Evolutionary conservation across 2,329 filamentous ascomycete species (phyloP), one percentile per base, ranked within the genome.

Genomic region (Septoria petroselini): DNA sequence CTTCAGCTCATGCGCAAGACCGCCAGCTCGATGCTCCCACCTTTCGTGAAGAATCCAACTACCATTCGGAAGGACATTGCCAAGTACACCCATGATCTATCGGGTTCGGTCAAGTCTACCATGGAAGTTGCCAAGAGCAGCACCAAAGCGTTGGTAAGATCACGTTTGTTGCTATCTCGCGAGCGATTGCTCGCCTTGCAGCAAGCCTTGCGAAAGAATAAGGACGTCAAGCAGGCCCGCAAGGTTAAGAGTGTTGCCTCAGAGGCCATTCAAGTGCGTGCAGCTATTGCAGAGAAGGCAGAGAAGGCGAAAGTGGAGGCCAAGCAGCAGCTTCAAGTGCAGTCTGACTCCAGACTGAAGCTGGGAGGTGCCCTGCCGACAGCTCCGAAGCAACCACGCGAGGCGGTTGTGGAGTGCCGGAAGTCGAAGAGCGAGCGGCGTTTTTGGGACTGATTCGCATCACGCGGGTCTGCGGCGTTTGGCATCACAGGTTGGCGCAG

Each of bases 1-100:
- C 48, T 64, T 23, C 60, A 63, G 25, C 35, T 55, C 15, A 48
- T 62, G 29, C 53, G 54, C 35, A 60, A 56, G 38, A 59, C 52
- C 6, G 59, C 63, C 6, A 34, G 49, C 11, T 51, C 57, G 25
- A 43, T 59, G 33, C 44, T 55, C n/a, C n/a, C n/a, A n/a, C n/a
- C n/a, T n/a, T n/a, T n/a, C 41, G 53, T 21, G 39, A 52, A 59
- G 29, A 55, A 59, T 38, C 38, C 54, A 18, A 41, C 49, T 15
- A 31, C 56, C 29, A 47, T 59, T 31, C 53, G 52, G 41, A 44
- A 53, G 15, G 55, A 55, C 21, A 33, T 59, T n/a, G 43, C 52
- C 27, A 50, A 52, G 29, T 53, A 55, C 42, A 54, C 54, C 25
- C 50, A 54, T 9, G 56, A 53, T 12, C 11, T 57, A 9, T 54